A percentile compares a stretch with the other conserved stretches of the same genome.
Evolutionary conservation across 2,329 filamentous ascomycete species (phyloP).

Genomic region (Botryotinia narcissicola): DNA sequence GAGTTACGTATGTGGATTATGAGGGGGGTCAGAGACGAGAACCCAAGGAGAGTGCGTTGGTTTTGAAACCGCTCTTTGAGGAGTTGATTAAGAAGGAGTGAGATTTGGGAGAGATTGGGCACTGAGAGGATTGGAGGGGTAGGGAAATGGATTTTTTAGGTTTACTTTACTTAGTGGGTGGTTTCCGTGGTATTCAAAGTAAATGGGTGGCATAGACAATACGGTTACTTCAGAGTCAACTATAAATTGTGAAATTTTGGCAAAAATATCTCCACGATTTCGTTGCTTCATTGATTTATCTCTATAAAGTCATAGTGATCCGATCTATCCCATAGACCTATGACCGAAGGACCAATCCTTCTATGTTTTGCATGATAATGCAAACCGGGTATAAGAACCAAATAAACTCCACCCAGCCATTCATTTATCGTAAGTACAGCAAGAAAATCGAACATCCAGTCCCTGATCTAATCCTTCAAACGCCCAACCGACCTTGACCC

Average conservation of each 20-base stretch:
- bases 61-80: slow-evolving; percentile 69
- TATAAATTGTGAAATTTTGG: neutral
- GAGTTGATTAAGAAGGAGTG: slow-evolving; percentile 62
- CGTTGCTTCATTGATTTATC: neutral
- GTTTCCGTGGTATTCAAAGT: neutral
- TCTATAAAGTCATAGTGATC: neutral
- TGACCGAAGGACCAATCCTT: neutral
- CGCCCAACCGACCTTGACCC: neutral
- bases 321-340: neutral
- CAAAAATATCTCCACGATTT: neutral
- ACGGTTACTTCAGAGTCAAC: neutral
- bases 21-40: slow-evolving; percentile 72
- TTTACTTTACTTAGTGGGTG: neutral
- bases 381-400: slow-evolving; percentile 16
- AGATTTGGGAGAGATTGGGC: neutral
- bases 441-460: neutral
- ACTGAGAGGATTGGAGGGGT: neutral
- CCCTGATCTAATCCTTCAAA: neutral
- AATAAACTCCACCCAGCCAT: neutral
- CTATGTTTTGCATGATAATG: neutral
- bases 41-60: slow-evolving; percentile 79
- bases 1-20: slow-evolving; percentile 82
- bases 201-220: neutral
- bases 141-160: neutral
- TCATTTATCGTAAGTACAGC: neutral